A percentile compares a stretch with the other conserved stretches of the same genome.
Conservation (phyloP, 164 flowering plant genomes). For the Buxus sempervirens region DNA sequence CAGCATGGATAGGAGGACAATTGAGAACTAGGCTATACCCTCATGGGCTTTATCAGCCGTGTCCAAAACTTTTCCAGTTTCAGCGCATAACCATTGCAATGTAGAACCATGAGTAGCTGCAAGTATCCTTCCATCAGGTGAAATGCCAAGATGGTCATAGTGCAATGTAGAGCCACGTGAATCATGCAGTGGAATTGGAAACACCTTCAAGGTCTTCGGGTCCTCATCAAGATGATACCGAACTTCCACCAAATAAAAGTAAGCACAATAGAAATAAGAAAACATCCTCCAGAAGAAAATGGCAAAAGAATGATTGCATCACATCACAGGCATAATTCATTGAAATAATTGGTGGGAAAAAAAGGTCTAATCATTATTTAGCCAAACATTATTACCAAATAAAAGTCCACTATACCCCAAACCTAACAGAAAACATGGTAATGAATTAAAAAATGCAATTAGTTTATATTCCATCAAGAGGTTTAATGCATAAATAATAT, state of each 20-base stretch:
- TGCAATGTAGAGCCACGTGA: constrained; percentile 59
- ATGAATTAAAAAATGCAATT: not conserved
- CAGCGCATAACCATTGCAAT: constrained; percentile 81
- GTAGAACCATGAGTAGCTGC: constrained; percentile 79
- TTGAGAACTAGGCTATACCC: constrained; percentile 36
- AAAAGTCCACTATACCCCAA: not conserved
- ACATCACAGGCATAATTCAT: not conserved
- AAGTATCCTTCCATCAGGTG: constrained; percentile 87
- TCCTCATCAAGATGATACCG: constrained; percentile 97
- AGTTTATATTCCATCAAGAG: not conserved
- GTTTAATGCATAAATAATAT: not conserved
- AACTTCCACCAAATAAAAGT: constrained; percentile 42
- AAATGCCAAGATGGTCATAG: constrained; percentile 81
- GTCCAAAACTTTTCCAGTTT: constrained; percentile 83
- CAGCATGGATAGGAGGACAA: not conserved
- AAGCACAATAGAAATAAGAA: constrained; percentile 15
- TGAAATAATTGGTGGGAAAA: too few relatives aligned
- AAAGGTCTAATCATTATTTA: not conserved
- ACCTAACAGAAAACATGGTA: not conserved
- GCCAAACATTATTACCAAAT: not conserved
- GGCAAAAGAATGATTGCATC: too few relatives aligned
- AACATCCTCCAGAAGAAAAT: not conserved
- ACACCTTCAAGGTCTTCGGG: constrained; percentile 87
- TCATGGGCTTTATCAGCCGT: constrained; percentile 93
- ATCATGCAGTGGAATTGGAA: constrained; percentile 84